phyloP scores from a whole-genome alignment of 805 yeast genomes.

The Schizosaccharomyces osmophilus region DNA sequence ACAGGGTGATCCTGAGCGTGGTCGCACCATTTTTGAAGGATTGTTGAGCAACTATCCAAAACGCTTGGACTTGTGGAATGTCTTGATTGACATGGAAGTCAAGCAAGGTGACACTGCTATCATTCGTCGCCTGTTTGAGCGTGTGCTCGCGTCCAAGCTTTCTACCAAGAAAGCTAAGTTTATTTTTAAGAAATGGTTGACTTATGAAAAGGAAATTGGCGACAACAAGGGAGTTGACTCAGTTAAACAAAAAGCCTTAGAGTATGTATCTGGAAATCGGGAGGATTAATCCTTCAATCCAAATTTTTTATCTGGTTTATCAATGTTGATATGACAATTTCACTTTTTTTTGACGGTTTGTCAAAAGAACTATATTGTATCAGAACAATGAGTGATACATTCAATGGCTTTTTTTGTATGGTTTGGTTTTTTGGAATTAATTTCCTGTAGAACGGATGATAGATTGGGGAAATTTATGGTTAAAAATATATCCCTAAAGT shows the following conservation, averaged over 20 bases:
- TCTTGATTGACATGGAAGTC: constrained; percentile 80
- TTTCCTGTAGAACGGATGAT: too few species aligned
- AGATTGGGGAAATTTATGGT: too few species aligned
- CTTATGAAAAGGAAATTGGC: constrained; percentile 43
- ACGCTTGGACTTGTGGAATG: constrained; percentile 84
- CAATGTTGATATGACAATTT: too few species aligned
- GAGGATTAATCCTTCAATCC: not conserved
- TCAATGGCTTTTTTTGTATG: too few species aligned
- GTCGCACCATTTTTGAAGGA: constrained; percentile 84
- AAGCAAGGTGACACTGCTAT: constrained; percentile 38
- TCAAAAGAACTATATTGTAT: too few species aligned
- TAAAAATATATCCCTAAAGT: too few species aligned
- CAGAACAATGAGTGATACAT: too few species aligned
- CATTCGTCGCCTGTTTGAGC: constrained; percentile 59
- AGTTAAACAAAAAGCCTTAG: constrained; percentile 77
- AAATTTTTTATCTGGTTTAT: too few species aligned
- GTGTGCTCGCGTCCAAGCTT: constrained; percentile 43
- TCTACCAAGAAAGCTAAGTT: constrained; percentile 78
- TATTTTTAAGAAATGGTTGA: constrained; percentile 81
- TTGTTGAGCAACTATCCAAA: constrained; percentile 71
- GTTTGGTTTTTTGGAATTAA: too few species aligned
- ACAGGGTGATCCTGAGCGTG: constrained; percentile 75
- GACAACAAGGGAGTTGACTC: constrained; percentile 53
- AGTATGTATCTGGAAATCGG: constrained; percentile 25
- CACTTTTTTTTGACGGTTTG: too few species aligned